These are phyloP conservation scores for Dendryphion nanum DNA, from an alignment of 2,329 filamentous ascomycete species.

Conservation along the genomic window DNA sequence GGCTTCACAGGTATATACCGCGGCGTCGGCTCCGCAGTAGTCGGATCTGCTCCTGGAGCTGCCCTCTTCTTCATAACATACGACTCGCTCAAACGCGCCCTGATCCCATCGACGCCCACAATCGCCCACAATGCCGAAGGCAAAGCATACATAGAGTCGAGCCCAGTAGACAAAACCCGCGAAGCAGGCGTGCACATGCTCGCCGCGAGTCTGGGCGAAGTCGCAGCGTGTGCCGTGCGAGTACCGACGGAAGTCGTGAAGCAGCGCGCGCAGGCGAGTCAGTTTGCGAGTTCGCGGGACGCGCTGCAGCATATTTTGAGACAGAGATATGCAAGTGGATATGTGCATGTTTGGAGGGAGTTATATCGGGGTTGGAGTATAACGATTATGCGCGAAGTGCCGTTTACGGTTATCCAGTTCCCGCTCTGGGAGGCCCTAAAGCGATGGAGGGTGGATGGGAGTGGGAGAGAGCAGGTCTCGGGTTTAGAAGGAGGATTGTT, in stretches of 20 bases:
- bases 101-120: constrained; percentile 12
- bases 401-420: constrained; percentile 96
- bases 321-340: constrained; percentile 39
- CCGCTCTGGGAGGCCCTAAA: constrained; percentile 96
- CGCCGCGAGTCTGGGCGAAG: constrained; percentile 81
- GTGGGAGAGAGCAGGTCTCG: constrained; percentile 54
- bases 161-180: constrained; percentile 5
- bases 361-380: constrained; percentile 90
- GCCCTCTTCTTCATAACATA: constrained; percentile 98
- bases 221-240: constrained; percentile 86
- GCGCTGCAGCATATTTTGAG: constrained; percentile 68
- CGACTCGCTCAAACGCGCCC: constrained; percentile 62
- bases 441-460: constrained; percentile 56
- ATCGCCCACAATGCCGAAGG: constrained; percentile 25
- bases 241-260: constrained; percentile 97
- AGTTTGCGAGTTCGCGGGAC: constrained; percentile 67
- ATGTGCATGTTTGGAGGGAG: constrained; percentile 69
- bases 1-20: constrained; percentile 92
- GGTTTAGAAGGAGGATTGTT: constrained; percentile 80
- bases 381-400: constrained; percentile 92
- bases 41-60: constrained; percentile 89
- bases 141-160: constrained; percentile 22
- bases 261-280: constrained; percentile 87
- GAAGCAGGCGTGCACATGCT: constrained; percentile 67
- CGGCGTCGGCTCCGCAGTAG: constrained; percentile 82